Evolutionary conservation across 495 filamentous ascomycete genomes (phyloP), one percentile per base, ranked within the genome.

Genomic region (Penicillium silybi): DNA sequence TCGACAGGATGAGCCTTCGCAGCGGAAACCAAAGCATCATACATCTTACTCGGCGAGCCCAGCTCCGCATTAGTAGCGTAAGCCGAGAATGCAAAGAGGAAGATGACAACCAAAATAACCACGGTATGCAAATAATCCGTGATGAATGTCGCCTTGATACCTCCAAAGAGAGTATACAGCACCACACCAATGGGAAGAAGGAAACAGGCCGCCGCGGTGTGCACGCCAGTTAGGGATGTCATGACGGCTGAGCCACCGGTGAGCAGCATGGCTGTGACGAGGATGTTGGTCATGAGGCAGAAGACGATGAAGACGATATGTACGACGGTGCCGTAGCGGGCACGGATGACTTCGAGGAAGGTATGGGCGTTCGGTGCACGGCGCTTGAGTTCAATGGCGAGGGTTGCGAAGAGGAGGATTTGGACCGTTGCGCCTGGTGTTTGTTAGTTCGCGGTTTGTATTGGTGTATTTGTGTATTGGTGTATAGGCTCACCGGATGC

Each of bases 361-460:
- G 89, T 93, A 56, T 93, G 89, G 10, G 89, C 89, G 67, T 92
- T 92, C 1, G 89, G 89, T 6, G 89, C 88, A 26, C 86, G 85
- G 53, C 90, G 77, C 73, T 97, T 97, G 32, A 96, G 71, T 67
- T 96, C 92, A 61, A 97, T 97, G 35, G 92, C 92, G 23, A 97
- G 74, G 0, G 90, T 95, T 38, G 92, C 92, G 65, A 97, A 97
- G 3, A 97, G 79, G 41, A 97, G 73, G 64, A 97, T 78, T 50
- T 81, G 77, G 26, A 83, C 79, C 11, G 72, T 77, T 27, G 81
- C 81, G 16, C 72, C 82, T 72, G 44, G 53, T 44, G 9, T 18
- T 11, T 27, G 37, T 46, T 20, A 47, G 48, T 34, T 20, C 32
- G 17, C 32, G 17, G 6, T 34, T n/a, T 13, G 10, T 9, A 17